Base-by-base conservation (phyloP, 176 grass and related monocot species). In the Hsuehochloa calcarea region DNA sequence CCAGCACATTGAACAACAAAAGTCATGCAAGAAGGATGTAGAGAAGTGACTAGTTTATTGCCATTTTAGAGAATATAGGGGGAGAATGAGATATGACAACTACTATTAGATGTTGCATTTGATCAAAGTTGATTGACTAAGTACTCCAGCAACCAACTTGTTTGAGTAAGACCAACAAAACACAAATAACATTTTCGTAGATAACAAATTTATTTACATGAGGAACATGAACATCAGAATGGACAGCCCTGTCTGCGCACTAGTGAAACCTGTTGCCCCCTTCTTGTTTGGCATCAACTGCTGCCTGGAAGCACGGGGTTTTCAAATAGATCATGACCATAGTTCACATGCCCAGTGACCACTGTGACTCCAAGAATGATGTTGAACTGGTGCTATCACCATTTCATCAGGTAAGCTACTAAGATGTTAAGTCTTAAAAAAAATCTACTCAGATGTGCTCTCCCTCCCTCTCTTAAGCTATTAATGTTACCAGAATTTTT, bases 401-500 rank as follows among this genome's bases (percentile, higher is more conserved):
- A 66, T 41, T 58, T 84, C 12, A 84, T 31, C 12, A 65, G 37
- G 66, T 51, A 43, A 69, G 38, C 35, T 66, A 64, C 47, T 35
- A 62, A 4, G 31, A n/a, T 69, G 17, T 65, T 13, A 66, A 66
- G 70, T 35, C 29, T 69, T 15, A 49, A 49, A 49, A 47, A 47
- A 49, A 43, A 69, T 19, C 23, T 67, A 71, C 43, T 63, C 23
- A 38, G 15, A 37, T 78, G 31, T 37, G 59, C 11, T 7, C 23
- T 60, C 45, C 56, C 26, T 23, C 34, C 34, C 62, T 39, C 17
- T 29, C 11, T 80, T 74, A 73, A 59, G 20, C 14, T 37, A 27
- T 80, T 68, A 79, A 43, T 61, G 39, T 78, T 83, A 41, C 59
- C 23, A 79, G 27, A 41, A 54, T 34, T n/a, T 79, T 72, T 65